Conservation (phyloP, 805 yeast genomes). For the Starmerella apicola region DNA sequence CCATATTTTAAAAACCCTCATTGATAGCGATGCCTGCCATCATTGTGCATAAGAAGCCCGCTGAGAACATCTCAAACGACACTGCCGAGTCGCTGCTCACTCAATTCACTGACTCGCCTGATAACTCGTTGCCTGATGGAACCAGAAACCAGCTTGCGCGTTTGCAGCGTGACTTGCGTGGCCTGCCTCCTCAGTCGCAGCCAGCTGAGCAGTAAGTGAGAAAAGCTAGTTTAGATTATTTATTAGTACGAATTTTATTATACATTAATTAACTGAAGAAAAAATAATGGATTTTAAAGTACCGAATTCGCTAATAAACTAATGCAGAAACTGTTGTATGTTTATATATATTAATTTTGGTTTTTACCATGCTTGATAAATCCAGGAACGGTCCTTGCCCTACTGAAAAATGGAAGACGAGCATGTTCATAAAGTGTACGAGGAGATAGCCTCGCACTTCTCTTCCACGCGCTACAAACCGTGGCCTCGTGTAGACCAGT, state of each 20-base stretch:
- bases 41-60: slow-evolving; percentile 8
- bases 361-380: background rate
- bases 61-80: slow-evolving; percentile 14
- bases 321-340: background rate
- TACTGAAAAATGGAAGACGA: slow-evolving; percentile 53
- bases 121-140: slow-evolving; percentile 29
- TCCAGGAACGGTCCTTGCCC: background rate
- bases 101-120: slow-evolving; percentile 23
- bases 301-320: too few species aligned
- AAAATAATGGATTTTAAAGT: too few species aligned
- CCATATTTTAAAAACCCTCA: too few species aligned
- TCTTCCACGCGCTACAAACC: slow-evolving; percentile 92
- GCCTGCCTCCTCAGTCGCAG: slow-evolving; percentile 50
- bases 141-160: slow-evolving; percentile 53
- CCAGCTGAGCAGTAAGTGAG: too few species aligned
- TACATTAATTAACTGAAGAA: too few species aligned
- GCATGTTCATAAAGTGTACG: slow-evolving; percentile 78
- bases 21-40: slow-evolving; percentile 20
- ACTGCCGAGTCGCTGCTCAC: slow-evolving; percentile 21
- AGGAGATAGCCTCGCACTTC: slow-evolving; percentile 84
- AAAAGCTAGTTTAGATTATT: background rate
- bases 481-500: slow-evolving; percentile 87
- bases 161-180: slow-evolving; percentile 65
- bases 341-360: background rate
- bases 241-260: background rate